phyloP scores from a whole-genome alignment of 2,329 filamentous ascomycete genomes.

The Calonectria montana region DNA sequence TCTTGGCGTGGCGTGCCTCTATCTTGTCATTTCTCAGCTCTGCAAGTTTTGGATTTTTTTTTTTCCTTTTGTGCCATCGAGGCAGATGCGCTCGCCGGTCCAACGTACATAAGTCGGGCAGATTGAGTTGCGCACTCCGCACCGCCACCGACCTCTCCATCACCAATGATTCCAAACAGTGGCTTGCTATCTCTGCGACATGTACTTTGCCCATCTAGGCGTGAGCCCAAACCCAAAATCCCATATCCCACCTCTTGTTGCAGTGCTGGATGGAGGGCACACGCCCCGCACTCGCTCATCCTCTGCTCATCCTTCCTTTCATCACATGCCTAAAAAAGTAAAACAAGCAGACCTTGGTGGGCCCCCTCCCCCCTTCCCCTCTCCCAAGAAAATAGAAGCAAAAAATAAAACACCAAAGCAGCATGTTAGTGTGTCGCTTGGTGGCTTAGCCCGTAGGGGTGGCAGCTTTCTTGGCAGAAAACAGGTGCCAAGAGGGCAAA shows the following conservation, averaged over 20 bases:
- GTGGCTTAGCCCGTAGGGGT: background rate
- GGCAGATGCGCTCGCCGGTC: background rate
- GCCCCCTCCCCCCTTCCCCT: background rate
- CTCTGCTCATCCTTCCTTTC: background rate
- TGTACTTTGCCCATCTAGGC: background rate
- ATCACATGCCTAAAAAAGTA: background rate
- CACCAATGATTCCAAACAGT: slow-evolving; percentile 15
- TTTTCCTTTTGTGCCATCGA: background rate
- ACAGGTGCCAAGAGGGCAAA: background rate
- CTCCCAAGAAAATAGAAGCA: background rate
- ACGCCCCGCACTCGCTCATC: background rate
- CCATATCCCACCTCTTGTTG: background rate
- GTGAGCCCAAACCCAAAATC: background rate
- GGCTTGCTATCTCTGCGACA: slow-evolving; percentile 3
- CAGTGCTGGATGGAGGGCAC: background rate
- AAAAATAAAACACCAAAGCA: background rate
- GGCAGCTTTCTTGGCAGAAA: background rate
- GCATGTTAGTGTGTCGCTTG: background rate
- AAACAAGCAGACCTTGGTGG: background rate
- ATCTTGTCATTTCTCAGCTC: background rate
- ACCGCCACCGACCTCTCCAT: background rate
- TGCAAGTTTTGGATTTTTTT: background rate
- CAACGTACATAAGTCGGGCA: background rate
- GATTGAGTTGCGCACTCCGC: slow-evolving; percentile 10
- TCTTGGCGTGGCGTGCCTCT: background rate